A percentile compares a stretch with the other conserved stretches of the same genome.
These are phyloP conservation scores for Lichina pygmaea DNA, from an alignment of 495 filamentous ascomycete species.

Conservation along the genomic window DNA sequence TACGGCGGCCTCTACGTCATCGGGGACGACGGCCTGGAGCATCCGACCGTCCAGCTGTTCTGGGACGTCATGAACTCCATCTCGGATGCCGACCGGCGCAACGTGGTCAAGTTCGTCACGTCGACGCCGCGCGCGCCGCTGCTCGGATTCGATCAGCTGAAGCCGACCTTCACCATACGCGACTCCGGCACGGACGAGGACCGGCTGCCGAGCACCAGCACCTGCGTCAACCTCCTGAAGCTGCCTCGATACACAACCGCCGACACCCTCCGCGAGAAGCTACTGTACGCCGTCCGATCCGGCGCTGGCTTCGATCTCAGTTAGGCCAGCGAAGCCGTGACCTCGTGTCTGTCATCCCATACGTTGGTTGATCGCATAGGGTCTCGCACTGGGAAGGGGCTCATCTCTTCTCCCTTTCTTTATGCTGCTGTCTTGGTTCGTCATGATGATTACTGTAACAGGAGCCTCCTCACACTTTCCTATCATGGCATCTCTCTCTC, in stretches of 20 bases:
- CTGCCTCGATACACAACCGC: conserved; percentile 53
- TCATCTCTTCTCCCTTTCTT: background rate
- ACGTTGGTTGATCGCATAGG: too few species aligned
- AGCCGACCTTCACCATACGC: conserved; percentile 68
- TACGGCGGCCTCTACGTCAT: conserved; percentile 75
- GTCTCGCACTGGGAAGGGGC: background rate
- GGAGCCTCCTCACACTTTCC: too few species aligned
- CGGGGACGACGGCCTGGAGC: conserved; percentile 67
- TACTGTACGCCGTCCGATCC: conserved; percentile 74
- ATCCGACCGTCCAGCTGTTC: conserved; percentile 62
- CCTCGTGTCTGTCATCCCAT: background rate
- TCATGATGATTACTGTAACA: too few species aligned
- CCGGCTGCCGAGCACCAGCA: conserved; percentile 78
- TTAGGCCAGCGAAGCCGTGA: conserved; percentile 10
- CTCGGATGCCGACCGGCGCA: conserved; percentile 43
- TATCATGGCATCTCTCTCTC: too few species aligned
- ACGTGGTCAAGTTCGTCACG: conserved; percentile 89
- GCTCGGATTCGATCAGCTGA: conserved; percentile 66
- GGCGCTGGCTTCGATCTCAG: conserved; percentile 91
- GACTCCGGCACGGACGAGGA: conserved; percentile 60
- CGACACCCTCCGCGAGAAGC: conserved; percentile 37
- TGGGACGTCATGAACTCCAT: conserved; percentile 72
- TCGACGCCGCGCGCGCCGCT: conserved; percentile 80
- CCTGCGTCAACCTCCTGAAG: conserved; percentile 89
- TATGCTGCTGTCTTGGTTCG: background rate